These are phyloP conservation scores for Heracleum sosnowskyi DNA, from an alignment of 129 eudicot species.

Conservation along the genomic window DNA sequence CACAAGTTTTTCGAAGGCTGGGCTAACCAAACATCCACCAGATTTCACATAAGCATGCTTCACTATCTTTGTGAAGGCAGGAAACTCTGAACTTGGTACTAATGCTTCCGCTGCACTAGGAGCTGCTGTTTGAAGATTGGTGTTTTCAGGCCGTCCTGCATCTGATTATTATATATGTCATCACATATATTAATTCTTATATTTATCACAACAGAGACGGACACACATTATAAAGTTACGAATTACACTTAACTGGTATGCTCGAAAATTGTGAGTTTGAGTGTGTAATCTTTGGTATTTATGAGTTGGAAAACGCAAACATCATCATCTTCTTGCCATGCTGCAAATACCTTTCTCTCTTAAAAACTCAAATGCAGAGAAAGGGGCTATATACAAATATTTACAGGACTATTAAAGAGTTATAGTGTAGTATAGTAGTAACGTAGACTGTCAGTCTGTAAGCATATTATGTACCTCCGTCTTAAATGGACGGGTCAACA, in stretches of 20 bases:
- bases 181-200: not conserved
- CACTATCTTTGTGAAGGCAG: not conserved
- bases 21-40: not conserved
- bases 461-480: too few relatives aligned
- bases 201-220: not conserved
- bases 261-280: not conserved
- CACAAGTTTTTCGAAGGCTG: not conserved
- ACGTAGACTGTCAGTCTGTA: not conserved
- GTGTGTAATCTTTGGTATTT: not conserved
- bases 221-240: not conserved
- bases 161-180: too few relatives aligned
- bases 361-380: not conserved
- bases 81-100: not conserved
- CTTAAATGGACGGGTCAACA: too few relatives aligned
- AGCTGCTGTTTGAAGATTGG: not conserved
- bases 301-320: slow-evolving; percentile 1
- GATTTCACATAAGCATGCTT: not conserved
- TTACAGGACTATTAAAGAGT: not conserved
- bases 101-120: not conserved
- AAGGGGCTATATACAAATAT: not conserved
- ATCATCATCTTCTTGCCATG: not conserved
- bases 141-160: not conserved
- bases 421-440: not conserved
- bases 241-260: not conserved
- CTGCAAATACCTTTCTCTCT: not conserved